Percentiles rank a stretch among this genome's conserved stretches.
Evolutionary conservation across 2,329 filamentous ascomycete species (phyloP).

Genomic region (Biscogniauxia sp.): DNA sequence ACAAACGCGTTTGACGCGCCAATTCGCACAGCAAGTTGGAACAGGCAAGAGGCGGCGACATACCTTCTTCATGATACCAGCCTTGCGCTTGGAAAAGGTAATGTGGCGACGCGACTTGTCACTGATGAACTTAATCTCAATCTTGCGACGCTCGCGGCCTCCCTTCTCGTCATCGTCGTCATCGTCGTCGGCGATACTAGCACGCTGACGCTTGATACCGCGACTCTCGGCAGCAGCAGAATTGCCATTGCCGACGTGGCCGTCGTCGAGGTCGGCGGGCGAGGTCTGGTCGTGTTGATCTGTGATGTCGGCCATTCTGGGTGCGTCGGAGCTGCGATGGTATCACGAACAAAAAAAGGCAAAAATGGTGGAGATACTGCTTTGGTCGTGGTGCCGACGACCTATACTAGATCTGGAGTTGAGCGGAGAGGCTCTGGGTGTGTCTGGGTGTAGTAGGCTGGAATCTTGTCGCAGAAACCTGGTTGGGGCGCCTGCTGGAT

Average conservation of each 20-base stretch:
- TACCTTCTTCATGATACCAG: constrained; percentile 99
- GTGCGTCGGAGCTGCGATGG: constrained; percentile 29
- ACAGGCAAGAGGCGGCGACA: constrained; percentile 33
- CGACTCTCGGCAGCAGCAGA: constrained; percentile 64
- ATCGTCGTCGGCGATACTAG: constrained; percentile 83
- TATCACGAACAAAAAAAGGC: constrained; percentile 52
- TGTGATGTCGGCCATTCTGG: constrained; percentile 73
- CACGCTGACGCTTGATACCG: constrained; percentile 85
- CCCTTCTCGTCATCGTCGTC: constrained; percentile 98
- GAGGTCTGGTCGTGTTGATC: constrained; percentile 76
- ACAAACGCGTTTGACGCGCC: constrained; percentile 15
- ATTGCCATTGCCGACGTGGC: constrained; percentile 73
- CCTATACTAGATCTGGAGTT: constrained; percentile 65
- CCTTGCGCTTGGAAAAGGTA: constrained; percentile 99
- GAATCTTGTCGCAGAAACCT: constrained; percentile 52
- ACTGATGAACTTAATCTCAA: constrained; percentile 99
- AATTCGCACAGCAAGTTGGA: constrained; percentile 14
- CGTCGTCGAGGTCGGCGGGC: constrained; percentile 70
- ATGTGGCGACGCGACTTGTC: constrained; percentile 99
- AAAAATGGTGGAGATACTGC: constrained; percentile 60
- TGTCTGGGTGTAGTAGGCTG: constrained; percentile 44
- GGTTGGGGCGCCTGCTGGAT: constrained; percentile 49
- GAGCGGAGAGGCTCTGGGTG: constrained; percentile 48
- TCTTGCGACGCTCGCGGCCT: constrained; percentile 96
- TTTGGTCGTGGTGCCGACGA: constrained; percentile 65